Base-by-base conservation (phyloP, 345 rosid species). In the Brassica juncea region DNA sequence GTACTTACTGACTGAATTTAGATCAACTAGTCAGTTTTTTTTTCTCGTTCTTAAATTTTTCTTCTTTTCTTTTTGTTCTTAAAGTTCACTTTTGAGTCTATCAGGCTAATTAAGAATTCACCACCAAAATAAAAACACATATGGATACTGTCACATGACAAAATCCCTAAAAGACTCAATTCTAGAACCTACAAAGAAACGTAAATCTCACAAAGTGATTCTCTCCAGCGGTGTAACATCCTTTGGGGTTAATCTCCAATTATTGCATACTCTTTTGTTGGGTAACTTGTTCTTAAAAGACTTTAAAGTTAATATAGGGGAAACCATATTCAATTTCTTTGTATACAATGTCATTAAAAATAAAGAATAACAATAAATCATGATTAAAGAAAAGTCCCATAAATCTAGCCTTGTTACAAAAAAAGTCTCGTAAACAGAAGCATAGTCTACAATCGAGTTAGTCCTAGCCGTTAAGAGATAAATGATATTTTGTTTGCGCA, bases 91-190 rank as follows among this genome's bases (percentile, higher is more conserved):
- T 52, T 52, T 52, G 57, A 52, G 57, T n/a, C 57, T 52, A 34
- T 54, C 66, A 63, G 8, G 52, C 66, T 69, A 61, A 59, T 61
- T 12, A 32, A 44, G 49, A 28, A 5, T 14, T 23, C 55, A 23
- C 55, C 28, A 35, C 2, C 15, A 58, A 78, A 57, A 58, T 23
- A 12, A 49, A 72, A 67, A 34, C 3, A 68, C 71, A 16, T 54
- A 70, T 64, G 80, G 68, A 80, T 80, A 80, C 16, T 70, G 76
- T 75, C 80, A 75, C 83, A 80, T 80, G 83, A 80, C 75, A 74
- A 62, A 63, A 74, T 80, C 83, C 67, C 61, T 5, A 69, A 80
- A 80, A 69, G 82, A 37, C 60, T 34, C 66, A 5, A 80, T 68
- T 80, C 31, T 68, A 74, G 8, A 69, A 37, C 71, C 79, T 15